Evolutionary conservation across 345 rosid genomes (phyloP).

Genomic region (Erysimum cheiranthoides): DNA sequence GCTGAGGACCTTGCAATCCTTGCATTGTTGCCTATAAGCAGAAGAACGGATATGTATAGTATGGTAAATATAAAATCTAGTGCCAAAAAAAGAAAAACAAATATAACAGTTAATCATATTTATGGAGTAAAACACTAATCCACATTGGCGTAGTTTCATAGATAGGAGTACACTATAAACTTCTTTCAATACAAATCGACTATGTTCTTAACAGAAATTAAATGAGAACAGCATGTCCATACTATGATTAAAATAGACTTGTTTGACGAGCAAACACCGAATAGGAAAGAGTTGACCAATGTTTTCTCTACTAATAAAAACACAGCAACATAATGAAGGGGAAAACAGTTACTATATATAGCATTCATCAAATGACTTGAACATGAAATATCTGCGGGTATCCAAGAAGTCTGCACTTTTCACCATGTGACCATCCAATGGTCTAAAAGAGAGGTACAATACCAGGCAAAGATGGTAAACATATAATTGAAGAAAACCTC

Average conservation of each 20-base stretch:
- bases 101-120: constrained; percentile 8
- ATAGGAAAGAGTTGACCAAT: constrained; percentile 3
- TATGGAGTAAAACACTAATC: constrained; percentile 12
- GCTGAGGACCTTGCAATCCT: constrained; percentile 99
- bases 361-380: constrained; percentile 33
- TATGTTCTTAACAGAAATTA: constrained; percentile 4
- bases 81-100: not conserved
- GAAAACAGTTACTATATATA: constrained; percentile 18
- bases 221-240: constrained; percentile 5
- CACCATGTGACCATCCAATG: constrained; percentile 22
- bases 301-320: constrained; percentile 1
- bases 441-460: constrained; percentile 19
- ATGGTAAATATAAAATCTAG: not conserved
- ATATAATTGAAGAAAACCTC: constrained; percentile 14
- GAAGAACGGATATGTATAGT: not conserved
- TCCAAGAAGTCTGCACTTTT: constrained; percentile 11
- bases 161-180: constrained; percentile 11
- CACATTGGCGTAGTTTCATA: constrained; percentile 17
- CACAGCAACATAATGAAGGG: constrained; percentile 23
- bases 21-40: constrained; percentile 92
- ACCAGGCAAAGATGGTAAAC: constrained; percentile 10
- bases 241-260: constrained; percentile 12
- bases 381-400: constrained; percentile 7
- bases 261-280: constrained; percentile 12
- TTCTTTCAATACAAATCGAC: constrained; percentile 13